These are phyloP conservation scores for Piper betle DNA, from an alignment of 164 flowering plant genomes.

Conservation along the genomic window DNA sequence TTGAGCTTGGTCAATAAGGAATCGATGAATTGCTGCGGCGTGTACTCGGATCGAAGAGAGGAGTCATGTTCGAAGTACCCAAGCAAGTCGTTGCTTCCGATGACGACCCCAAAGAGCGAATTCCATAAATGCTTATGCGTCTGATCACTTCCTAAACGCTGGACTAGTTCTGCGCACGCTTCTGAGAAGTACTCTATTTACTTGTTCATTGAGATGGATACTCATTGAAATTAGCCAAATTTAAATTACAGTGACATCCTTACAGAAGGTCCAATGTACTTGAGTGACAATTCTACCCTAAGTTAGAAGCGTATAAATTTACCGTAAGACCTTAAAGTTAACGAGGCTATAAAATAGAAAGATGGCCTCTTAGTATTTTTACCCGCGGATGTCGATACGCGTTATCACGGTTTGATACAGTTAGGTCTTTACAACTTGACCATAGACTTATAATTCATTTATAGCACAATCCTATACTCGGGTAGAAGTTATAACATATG, in stretches of 20 bases:
- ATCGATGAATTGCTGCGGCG: slow-evolving; percentile 42
- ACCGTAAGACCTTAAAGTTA: no score
- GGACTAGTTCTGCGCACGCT: slow-evolving; percentile 26
- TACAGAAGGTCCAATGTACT: no score
- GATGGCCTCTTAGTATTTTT: no score
- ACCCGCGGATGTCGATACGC: no score
- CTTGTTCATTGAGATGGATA: slow-evolving; percentile 27
- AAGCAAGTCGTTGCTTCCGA: slow-evolving; percentile 71
- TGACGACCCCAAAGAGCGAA: slow-evolving; percentile 40
- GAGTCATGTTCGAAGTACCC: slow-evolving; percentile 27
- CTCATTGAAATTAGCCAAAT: slow-evolving; percentile 13
- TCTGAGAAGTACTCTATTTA: slow-evolving; percentile 37
- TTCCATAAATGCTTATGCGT: slow-evolving; percentile 32
- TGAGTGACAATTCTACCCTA: no score
- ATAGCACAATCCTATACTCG: no score
- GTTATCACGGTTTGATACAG: no score
- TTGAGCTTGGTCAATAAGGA: slow-evolving; percentile 21
- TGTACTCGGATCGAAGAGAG: slow-evolving; percentile 7
- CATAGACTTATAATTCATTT: no score
- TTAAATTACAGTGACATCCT: neutral
- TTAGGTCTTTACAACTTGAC: no score
- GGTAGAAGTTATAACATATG: no score
- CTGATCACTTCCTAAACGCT: slow-evolving; percentile 28
- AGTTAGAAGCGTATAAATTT: no score
- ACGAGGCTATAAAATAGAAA: no score